Evolutionary conservation across 495 filamentous ascomycete genomes (phyloP), one percentile per base, ranked within the genome.

Genomic region (Rhizodiscina lignyota): DNA sequence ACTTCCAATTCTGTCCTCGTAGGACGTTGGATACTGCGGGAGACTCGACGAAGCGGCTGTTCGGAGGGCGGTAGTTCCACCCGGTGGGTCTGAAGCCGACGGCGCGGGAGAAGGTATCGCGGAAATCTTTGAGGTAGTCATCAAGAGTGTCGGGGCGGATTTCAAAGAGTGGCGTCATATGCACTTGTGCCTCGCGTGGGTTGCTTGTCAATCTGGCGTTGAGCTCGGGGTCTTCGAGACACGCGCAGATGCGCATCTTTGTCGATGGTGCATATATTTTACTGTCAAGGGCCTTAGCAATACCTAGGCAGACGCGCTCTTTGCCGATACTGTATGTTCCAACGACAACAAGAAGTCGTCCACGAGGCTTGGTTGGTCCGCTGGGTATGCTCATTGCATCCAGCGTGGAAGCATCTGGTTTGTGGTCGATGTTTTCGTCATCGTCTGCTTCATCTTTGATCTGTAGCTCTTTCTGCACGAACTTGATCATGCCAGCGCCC

Each of bases 311-410:
- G 47, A 99, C 82, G 36, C 84, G 76, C 54, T 99, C 89, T 60
- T 99, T 99, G 54, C 89, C 89, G 45, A 99, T 99, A 40, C 74
- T 83, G 60, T 99, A 99, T 2, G 89, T 99, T 36, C 89, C 89
- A 41, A 94, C 84, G 5, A 99, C 72, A 15, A 99, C 79, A 1
- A 99, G 68, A 5, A 99, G 67, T 16, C 83, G 74, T 29, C 72
- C 74, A n/a, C 59, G 51, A 32, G 50, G 22, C 18, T 54, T 52
- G n/a, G n/a, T n/a, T n/a, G n/a, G n/a, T n/a, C n/a, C n/a, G 13
- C 8, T 8, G 8, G 8, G 8, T 17, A 34, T 39, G 19, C 28
- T 45, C 18, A 50, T 45, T 17, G 30, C 30, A 12, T 34, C 36
- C n/a, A n/a, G n/a, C n/a, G 38, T 41, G 8, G 30, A 32, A 6